These are phyloP conservation scores for Sugiyamaella floridensis DNA, from an alignment of 805 yeast genomes.

Conservation along the genomic window DNA sequence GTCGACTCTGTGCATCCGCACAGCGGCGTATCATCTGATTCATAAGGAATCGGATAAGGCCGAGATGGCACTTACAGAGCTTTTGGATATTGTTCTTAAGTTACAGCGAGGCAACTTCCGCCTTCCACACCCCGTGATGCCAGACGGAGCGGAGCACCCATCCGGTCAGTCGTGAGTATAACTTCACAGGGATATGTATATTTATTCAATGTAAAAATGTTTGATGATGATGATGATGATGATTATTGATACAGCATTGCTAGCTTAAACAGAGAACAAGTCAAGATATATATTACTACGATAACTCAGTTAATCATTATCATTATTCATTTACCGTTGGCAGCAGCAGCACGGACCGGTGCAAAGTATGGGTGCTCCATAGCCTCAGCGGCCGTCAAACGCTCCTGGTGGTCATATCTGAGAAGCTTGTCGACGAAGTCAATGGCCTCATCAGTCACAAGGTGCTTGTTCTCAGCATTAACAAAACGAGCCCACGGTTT, in stretches of 20 bases:
- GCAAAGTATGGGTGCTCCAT: conserved; percentile 52
- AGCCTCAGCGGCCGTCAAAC: conserved; percentile 85
- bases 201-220: neutral
- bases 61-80: neutral
- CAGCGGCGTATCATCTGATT: neutral
- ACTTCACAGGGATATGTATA: neutral
- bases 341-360: conserved; percentile 23
- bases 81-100: neutral
- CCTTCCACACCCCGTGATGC: neutral
- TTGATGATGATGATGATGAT: neutral
- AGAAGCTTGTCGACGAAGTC: conserved; percentile 76
- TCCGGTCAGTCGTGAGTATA: too few relatives aligned
- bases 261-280: neutral
- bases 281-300: neutral
- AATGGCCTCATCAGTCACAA: conserved; percentile 63
- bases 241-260: neutral
- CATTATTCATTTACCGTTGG: conserved; percentile 9
- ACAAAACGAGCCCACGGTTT: conserved; percentile 84
- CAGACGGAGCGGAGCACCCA: neutral
- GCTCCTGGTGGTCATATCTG: conserved; percentile 80
- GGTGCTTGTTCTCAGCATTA: conserved; percentile 58
- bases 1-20: conserved; percentile 24
- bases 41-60: neutral
- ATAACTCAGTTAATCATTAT: neutral
- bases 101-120: neutral